Conservation (phyloP, 768 basidiomycete genomes). For the Termitomyces sp. region DNA sequence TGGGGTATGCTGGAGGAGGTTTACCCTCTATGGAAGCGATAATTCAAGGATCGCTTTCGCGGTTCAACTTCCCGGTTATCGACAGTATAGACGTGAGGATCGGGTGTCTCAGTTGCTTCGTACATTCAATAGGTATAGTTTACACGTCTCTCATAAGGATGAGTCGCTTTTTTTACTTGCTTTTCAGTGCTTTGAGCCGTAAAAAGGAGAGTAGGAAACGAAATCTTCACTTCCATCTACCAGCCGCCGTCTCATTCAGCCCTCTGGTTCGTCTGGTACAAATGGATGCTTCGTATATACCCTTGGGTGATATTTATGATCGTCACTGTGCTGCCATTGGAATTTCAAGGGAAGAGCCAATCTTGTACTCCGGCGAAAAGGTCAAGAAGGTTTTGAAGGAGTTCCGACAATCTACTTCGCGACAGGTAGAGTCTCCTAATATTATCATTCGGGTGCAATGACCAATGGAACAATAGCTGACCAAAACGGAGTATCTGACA, state of each 20-base stretch:
- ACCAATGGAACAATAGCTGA: constrained; percentile 34
- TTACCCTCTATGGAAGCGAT: constrained; percentile 88
- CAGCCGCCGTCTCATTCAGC: constrained; percentile 79
- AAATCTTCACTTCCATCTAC: constrained; percentile 88
- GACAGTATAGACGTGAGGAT: constrained; percentile 89
- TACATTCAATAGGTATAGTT: constrained; percentile 82
- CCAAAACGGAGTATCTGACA: constrained; percentile 59
- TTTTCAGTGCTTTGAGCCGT: constrained; percentile 64
- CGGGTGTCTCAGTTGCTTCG: constrained; percentile 87
- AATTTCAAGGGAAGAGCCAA: constrained; percentile 82
- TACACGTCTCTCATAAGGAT: background rate
- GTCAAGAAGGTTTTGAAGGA: constrained; percentile 65
- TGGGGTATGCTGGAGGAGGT: constrained; percentile 83
- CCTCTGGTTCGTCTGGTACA: constrained; percentile 83
- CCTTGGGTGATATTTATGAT: constrained; percentile 92
- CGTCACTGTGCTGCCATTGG: constrained; percentile 73
- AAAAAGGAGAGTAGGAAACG: constrained; percentile 93
- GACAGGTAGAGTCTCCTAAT: constrained; percentile 29
- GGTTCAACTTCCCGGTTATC: constrained; percentile 82
- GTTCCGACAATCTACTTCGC: constrained; percentile 42
- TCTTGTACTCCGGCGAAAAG: constrained; percentile 82
- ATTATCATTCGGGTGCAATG: background rate
- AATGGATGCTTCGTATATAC: constrained; percentile 87
- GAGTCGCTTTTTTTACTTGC: background rate
- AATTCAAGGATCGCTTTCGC: constrained; percentile 86